Evolutionary conservation across 1,139 yeast species (phyloP).

Genomic region (Suhomyces anneliseae): DNA sequence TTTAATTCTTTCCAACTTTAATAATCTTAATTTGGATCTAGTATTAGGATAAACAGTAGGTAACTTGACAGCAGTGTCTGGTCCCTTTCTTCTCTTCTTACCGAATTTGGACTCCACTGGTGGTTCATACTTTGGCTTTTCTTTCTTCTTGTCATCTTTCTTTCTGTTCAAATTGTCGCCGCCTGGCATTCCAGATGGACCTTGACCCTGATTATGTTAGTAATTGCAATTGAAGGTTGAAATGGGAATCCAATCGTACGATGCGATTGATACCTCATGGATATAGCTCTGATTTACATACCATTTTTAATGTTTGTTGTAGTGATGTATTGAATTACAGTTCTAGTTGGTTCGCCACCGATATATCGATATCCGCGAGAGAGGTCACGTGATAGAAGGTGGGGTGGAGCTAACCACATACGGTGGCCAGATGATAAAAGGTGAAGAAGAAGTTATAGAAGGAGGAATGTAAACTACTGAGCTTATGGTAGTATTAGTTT

Average conservation of each 20-base stretch:
- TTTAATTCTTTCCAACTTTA: conserved; percentile 93
- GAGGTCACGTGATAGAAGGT: conserved; percentile 6
- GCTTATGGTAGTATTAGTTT: too few species aligned
- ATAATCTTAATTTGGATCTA: conserved; percentile 84
- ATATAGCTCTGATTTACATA: conserved; percentile 3
- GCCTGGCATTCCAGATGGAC: conserved; percentile 73
- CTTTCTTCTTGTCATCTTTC: conserved; percentile 76
- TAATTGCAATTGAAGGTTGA: conserved; percentile 2
- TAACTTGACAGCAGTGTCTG: conserved; percentile 78
- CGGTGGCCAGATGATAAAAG: too few species aligned
- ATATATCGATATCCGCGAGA: conserved; percentile 8
- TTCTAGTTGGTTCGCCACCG: conserved; percentile 9
- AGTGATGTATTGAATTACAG: background rate
- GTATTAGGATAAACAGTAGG: conserved; percentile 92
- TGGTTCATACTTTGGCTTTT: conserved; percentile 94
- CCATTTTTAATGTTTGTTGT: conserved; percentile 7
- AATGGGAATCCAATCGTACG: background rate
- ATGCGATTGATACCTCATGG: too few species aligned
- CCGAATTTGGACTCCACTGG: conserved; percentile 95
- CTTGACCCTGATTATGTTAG: conserved; percentile 61
- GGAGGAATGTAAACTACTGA: background rate
- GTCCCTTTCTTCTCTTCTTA: conserved; percentile 87
- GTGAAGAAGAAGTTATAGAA: background rate
- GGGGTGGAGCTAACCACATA: background rate
- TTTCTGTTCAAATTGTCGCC: conserved; percentile 58